These are phyloP conservation scores for Dillenia suffruticosa DNA, from an alignment of 164 flowering plant genomes.

Conservation along the genomic window DNA sequence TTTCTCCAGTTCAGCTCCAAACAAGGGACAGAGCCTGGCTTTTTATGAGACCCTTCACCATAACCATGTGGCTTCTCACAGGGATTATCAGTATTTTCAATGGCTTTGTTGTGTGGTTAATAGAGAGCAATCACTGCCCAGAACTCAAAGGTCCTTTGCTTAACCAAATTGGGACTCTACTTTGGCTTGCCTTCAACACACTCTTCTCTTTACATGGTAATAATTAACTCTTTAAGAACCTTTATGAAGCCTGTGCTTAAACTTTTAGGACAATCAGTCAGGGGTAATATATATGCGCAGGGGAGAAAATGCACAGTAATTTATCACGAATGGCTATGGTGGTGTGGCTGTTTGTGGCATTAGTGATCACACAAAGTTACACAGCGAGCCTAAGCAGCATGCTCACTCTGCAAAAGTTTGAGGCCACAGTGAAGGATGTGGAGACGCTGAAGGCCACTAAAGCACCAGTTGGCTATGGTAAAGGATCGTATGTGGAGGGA, in stretches of 20 bases:
- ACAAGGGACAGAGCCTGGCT: constrained; percentile 18
- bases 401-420: constrained; percentile 18
- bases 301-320: neutral
- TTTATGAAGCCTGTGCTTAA: too few species aligned
- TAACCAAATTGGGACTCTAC: neutral
- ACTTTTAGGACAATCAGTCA: too few species aligned
- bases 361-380: constrained; percentile 25
- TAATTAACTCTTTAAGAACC: neutral
- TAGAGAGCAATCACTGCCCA: neutral
- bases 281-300: neutral
- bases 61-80: neutral
- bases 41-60: constrained; percentile 31
- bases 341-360: constrained; percentile 27
- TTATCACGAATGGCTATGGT: neutral
- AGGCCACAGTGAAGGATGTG: constrained; percentile 9
- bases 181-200: neutral
- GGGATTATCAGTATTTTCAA: neutral
- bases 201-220: constrained; percentile 1
- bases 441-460: constrained; percentile 8
- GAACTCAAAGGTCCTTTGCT: neutral
- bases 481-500: constrained; percentile 6
- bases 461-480: constrained; percentile 15
- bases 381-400: constrained; percentile 27
- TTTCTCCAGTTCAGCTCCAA: constrained; percentile 11
- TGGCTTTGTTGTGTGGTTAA: constrained; percentile 1